Conservation (phyloP, 768 basidiomycete species). For the Amanita pseudoporphyria region DNA sequence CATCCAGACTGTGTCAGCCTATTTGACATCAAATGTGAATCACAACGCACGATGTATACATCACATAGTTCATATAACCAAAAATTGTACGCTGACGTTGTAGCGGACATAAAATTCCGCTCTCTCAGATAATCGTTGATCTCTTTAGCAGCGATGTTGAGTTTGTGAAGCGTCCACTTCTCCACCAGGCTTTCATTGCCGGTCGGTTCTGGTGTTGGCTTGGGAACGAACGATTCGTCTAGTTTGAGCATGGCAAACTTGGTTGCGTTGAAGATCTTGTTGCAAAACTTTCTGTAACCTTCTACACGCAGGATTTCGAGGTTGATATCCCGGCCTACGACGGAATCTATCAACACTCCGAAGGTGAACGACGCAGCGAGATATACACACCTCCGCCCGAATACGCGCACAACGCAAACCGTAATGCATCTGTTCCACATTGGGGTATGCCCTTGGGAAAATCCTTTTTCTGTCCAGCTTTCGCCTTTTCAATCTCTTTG, state of each 20-base stretch:
- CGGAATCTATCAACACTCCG: background rate
- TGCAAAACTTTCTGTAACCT: slow-evolving; percentile 99
- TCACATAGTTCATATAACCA: slow-evolving; percentile 99
- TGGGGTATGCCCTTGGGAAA: slow-evolving; percentile 99
- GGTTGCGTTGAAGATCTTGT: slow-evolving; percentile 98
- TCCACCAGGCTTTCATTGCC: slow-evolving; percentile 90
- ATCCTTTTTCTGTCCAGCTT: slow-evolving; percentile 95
- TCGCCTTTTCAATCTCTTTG: slow-evolving; percentile 86
- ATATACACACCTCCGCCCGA: slow-evolving; percentile 63
- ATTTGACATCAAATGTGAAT: background rate
- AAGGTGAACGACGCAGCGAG: background rate
- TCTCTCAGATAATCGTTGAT: slow-evolving; percentile 67
- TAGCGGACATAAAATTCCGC: slow-evolving; percentile 91
- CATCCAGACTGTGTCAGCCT: slow-evolving; percentile 1
- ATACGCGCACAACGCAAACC: slow-evolving; percentile 94
- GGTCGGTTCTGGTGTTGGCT: slow-evolving; percentile 61
- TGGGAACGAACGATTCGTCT: slow-evolving; percentile 74
- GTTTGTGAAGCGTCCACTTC: slow-evolving; percentile 91
- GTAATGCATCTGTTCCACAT: slow-evolving; percentile 93
- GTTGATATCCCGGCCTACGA: slow-evolving; percentile 88
- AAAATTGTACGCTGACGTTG: slow-evolving; percentile 79
- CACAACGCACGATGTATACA: slow-evolving; percentile 78
- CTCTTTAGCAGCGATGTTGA: slow-evolving; percentile 71
- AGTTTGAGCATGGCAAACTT: slow-evolving; percentile 99
- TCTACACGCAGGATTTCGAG: slow-evolving; percentile 93